Conservation (phyloP, 2,329 filamentous ascomycete species). For the Botrytis elliptica region DNA sequence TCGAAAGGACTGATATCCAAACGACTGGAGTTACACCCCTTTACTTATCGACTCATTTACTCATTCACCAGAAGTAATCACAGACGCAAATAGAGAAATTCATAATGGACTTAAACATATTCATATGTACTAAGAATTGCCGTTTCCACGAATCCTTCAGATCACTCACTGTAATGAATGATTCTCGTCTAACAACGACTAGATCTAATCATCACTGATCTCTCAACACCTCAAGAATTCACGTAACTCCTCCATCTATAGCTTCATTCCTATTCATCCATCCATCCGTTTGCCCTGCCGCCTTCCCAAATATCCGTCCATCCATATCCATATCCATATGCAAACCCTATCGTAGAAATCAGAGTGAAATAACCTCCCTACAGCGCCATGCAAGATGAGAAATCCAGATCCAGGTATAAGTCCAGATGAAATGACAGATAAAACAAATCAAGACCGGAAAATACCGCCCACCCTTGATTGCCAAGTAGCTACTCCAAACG, state of each 20-base stretch:
- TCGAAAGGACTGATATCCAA: background rate
- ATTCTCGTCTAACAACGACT: background rate
- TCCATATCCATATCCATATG: constrained; percentile 6
- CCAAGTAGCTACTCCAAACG: constrained; percentile 7
- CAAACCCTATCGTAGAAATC: constrained; percentile 1
- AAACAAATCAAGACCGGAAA: background rate
- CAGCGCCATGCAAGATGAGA: constrained; percentile 12
- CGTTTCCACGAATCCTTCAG: background rate
- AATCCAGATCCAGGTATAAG: constrained; percentile 3
- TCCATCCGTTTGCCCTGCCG: background rate
- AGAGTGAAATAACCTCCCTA: background rate
- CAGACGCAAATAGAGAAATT: background rate
- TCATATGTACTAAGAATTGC: constrained; percentile 5
- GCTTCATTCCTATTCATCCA: background rate
- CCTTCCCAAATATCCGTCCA: constrained; percentile 1
- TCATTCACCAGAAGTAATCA: background rate
- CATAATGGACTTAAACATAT: background rate
- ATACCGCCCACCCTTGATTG: background rate
- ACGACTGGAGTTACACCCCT: background rate
- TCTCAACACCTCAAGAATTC: background rate
- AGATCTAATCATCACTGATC: background rate
- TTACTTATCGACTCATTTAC: background rate
- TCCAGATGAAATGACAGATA: constrained; percentile 8
- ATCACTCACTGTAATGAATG: background rate
- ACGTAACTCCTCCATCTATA: background rate